A percentile compares a stretch with the other conserved stretches of the same genome.
Evolutionary conservation across 805 yeast genomes (phyloP).

Genomic region (Candida caryicola): DNA sequence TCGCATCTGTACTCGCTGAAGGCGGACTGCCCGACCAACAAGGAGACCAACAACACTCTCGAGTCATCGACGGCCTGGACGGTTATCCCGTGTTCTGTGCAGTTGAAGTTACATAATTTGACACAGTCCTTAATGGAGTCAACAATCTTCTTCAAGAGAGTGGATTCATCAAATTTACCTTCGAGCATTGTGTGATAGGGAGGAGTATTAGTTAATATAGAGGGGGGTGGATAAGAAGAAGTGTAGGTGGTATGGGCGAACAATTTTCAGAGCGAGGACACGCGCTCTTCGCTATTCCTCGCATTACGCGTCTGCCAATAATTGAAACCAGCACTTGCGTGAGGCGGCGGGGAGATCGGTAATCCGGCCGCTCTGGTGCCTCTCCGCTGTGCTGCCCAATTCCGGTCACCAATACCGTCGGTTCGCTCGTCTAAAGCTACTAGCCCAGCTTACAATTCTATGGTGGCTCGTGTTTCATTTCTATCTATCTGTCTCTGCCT

Average conservation of each 20-base stretch:
- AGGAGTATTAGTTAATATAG: background rate
- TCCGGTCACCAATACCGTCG: too few species aligned
- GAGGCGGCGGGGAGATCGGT: too few species aligned
- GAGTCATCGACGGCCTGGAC: slow-evolving; percentile 98
- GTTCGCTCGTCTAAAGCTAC: too few species aligned
- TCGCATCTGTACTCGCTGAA: slow-evolving; percentile 94
- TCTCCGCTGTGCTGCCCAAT: too few species aligned
- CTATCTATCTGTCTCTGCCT: too few species aligned
- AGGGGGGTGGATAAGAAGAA: slow-evolving; percentile 1
- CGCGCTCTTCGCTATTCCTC: too few species aligned
- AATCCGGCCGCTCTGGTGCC: too few species aligned
- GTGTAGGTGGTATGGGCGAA: background rate
- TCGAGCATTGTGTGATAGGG: slow-evolving; percentile 65
- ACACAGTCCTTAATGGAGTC: slow-evolving; percentile 95
- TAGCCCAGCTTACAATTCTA: too few species aligned
- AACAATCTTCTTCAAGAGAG: slow-evolving; percentile 84
- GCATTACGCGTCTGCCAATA: background rate
- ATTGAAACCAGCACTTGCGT: too few species aligned
- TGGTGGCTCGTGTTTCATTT: too few species aligned
- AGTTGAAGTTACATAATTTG: slow-evolving; percentile 92
- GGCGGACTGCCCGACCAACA: slow-evolving; percentile 83
- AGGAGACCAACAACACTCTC: slow-evolving; percentile 86
- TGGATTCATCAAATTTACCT: slow-evolving; percentile 93
- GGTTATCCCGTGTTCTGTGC: slow-evolving; percentile 91
- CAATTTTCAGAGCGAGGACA: too few species aligned